Evolutionary conservation across 1,284 basidiomycete species (phyloP), one percentile per base, ranked within the genome.

Genomic region (Somion occarium): DNA sequence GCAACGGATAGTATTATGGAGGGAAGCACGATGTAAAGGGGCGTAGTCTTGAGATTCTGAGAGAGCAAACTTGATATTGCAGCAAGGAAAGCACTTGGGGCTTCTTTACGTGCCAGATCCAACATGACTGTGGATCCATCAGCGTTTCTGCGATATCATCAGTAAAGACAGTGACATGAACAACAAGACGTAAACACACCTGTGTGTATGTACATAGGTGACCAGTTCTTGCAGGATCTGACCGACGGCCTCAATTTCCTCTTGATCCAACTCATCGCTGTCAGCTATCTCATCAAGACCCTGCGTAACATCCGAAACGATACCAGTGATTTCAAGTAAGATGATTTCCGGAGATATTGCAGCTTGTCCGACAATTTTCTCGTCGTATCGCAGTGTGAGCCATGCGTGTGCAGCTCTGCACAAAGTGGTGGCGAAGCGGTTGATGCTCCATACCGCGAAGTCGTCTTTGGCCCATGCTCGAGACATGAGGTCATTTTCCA

Each of bases 401-500:
- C 87, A 90, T 3, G 73, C 73, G 39, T 73, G 70, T 3, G 82
- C 70, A 24, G 82, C 78, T 23, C 70, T 72, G 25, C 72, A 71
- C 9, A 88, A 61, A 39, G 77, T 68, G 42, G 70, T 71, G 1
- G 80, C 80, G n/a, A 87, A 71, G 30, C 79, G 72, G 5, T 73
- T 73, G 13, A 84, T 73, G 51, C 86, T 83, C 81, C 85, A 87
- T n/a, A 69, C 64, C 2, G 71, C 64, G 11, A 74, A 66, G 38
- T 82, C 80, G 45, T 85, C 80, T 58, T 78, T 80, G 1, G 80
- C 73, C 83, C 83, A 89, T 0, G 85, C 85, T 2, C 77, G 75
- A 55, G 86, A 83, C 74, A 89, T 76, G 44, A 88, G 62, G 18
- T 81, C 79, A 38, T 69, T 69, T 50, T 80, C 80, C 12, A 88